Evolutionary conservation across 2,329 filamentous ascomycete genomes (phyloP).

Genomic region (Penicillium sp.): DNA sequence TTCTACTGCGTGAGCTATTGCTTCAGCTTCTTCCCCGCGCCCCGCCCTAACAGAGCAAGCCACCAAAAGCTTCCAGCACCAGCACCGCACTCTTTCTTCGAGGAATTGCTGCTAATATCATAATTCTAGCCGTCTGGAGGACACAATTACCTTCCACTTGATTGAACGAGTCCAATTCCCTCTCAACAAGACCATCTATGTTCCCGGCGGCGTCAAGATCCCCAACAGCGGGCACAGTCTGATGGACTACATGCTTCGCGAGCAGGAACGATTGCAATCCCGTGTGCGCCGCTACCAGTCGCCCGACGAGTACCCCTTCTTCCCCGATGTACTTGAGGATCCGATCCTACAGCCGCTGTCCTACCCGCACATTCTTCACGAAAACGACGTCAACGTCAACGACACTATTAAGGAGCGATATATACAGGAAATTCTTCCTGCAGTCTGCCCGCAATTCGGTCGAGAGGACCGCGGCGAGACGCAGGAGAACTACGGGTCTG

Average conservation of each 20-base stretch:
- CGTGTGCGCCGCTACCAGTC: constrained; percentile 92
- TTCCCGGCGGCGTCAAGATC: constrained; percentile 74
- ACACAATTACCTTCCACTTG: constrained; percentile 95
- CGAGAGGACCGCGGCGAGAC: constrained; percentile 77
- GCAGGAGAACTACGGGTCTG: constrained; percentile 92
- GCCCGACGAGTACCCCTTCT: constrained; percentile 97
- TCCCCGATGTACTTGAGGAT: constrained; percentile 73
- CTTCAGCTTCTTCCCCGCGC: constrained; percentile 8
- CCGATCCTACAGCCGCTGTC: constrained; percentile 84
- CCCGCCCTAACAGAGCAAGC: constrained; percentile 11
- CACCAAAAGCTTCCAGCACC: neutral
- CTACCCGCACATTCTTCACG: constrained; percentile 85
- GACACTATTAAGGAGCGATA: constrained; percentile 83
- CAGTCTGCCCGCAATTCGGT: constrained; percentile 74
- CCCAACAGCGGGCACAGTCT: constrained; percentile 74
- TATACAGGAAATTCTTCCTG: constrained; percentile 77
- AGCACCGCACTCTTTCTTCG: neutral
- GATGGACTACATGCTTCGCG: constrained; percentile 88
- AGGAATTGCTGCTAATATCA: constrained; percentile 9
- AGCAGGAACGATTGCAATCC: constrained; percentile 90
- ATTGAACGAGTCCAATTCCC: constrained; percentile 99
- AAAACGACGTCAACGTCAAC: constrained; percentile 90
- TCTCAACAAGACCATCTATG: constrained; percentile 85
- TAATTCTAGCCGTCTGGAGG: constrained; percentile 77
- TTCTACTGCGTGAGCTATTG: neutral